Conservation (phyloP, 2,329 filamentous ascomycete species). For the Ciborinia camelliae region DNA sequence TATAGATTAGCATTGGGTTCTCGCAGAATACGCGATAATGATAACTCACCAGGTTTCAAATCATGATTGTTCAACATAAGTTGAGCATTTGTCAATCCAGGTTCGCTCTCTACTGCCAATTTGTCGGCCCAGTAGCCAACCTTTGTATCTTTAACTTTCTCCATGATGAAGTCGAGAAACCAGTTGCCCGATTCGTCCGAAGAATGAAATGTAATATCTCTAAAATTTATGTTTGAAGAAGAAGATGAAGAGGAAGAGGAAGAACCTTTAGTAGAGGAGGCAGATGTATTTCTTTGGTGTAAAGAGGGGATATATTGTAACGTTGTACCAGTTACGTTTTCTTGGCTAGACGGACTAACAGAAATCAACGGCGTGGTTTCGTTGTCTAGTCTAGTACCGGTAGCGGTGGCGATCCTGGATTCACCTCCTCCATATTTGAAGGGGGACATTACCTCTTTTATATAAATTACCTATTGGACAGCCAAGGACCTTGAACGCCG, state of each 20-base stretch:
- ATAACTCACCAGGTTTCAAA: constrained; percentile 56
- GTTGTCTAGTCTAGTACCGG: background rate
- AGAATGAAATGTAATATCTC: constrained; percentile 23
- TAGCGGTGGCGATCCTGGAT: background rate
- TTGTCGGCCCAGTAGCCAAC: constrained; percentile 45
- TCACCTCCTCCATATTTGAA: background rate
- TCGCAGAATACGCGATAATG: background rate
- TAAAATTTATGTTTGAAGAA: background rate
- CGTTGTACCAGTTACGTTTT: constrained; percentile 1
- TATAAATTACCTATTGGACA: constrained; percentile 11
- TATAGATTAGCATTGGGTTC: constrained; percentile 24
- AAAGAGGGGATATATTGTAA: background rate
- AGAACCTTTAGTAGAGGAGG: background rate
- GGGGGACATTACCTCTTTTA: constrained; percentile 8
- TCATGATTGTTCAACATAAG: constrained; percentile 85
- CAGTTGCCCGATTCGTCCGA: constrained; percentile 34
- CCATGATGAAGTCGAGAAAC: constrained; percentile 43
- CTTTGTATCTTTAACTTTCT: constrained; percentile 33
- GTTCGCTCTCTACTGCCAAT: constrained; percentile 70
- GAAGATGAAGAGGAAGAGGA: background rate
- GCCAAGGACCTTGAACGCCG: background rate
- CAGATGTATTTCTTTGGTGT: background rate
- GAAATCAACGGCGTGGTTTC: constrained; percentile 11
- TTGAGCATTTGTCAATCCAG: constrained; percentile 73
- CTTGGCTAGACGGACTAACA: background rate